phyloP scores from a whole-genome alignment of 192 early-diverging fungal species.

The Podila verticillata region DNA sequence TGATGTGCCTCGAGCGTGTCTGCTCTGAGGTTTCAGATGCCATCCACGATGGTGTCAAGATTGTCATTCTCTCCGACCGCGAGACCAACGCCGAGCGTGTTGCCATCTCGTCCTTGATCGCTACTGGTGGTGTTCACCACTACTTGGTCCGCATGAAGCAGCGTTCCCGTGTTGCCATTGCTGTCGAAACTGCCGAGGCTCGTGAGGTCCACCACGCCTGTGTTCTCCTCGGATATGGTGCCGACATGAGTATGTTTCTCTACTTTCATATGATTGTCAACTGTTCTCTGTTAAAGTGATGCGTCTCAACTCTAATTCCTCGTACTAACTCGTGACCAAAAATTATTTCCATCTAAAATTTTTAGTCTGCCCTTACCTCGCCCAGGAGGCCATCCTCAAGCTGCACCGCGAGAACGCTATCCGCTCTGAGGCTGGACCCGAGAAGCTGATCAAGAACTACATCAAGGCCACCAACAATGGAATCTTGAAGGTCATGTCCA shows the following conservation, averaged over 20 bases:
- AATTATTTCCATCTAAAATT: too few relatives aligned
- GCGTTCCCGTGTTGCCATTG: conserved; percentile 87
- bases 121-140: conserved; percentile 94
- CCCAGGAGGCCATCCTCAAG: conserved; percentile 90
- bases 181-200: conserved; percentile 93
- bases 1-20: conserved; percentile 83
- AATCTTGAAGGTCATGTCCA: conserved; percentile 98
- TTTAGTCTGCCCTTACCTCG: conserved; percentile 89
- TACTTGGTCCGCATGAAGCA: conserved; percentile 88
- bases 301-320: too few relatives aligned
- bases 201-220: conserved; percentile 97
- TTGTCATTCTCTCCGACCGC: conserved; percentile 88
- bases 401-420: conserved; percentile 85
- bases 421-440: conserved; percentile 66
- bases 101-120: conserved; percentile 86
- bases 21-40: conserved; percentile 85
- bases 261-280: background rate
- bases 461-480: conserved; percentile 92
- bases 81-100: conserved; percentile 71
- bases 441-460: conserved; percentile 84
- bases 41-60: conserved; percentile 81
- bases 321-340: too few relatives aligned
- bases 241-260: conserved; percentile 73
- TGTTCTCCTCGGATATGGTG: conserved; percentile 94
- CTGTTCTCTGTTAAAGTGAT: conserved; percentile 2